Percentiles rank a stretch among this genome's conserved stretches.
phyloP scores from a whole-genome alignment of 495 filamentous ascomycete species.

The Parmelia sp. region DNA sequence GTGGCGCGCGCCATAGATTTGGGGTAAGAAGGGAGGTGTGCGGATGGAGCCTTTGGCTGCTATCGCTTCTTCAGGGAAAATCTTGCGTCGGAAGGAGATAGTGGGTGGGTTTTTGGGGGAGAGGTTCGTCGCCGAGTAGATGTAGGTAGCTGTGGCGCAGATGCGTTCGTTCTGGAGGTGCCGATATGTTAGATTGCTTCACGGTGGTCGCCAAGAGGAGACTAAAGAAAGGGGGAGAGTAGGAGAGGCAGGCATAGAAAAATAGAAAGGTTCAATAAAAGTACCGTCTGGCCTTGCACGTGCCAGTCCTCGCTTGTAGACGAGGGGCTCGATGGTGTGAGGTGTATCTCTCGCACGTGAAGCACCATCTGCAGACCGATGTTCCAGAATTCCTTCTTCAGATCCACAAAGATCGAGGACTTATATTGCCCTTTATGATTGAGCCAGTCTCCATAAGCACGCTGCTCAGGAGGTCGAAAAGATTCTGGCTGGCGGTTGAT shows the following conservation, averaged over 20 bases:
- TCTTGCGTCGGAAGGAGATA: conserved; percentile 29
- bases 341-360: conserved; percentile 33
- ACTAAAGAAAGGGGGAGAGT: too few species aligned
- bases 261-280: too few species aligned
- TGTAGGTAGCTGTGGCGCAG: conserved; percentile 31
- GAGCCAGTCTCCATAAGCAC: conserved; percentile 13
- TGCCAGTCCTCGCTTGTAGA: conserved; percentile 31
- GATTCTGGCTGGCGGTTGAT: conserved; percentile 29
- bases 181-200: too few species aligned
- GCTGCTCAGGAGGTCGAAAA: conserved; percentile 15
- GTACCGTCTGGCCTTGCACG: conserved; percentile 35
- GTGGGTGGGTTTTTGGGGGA: too few species aligned
- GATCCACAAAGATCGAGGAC: conserved; percentile 27
- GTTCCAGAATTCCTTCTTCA: conserved; percentile 37
- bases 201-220: too few species aligned
- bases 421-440: conserved; percentile 27
- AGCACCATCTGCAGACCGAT: conserved; percentile 38
- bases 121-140: conserved; percentile 4
- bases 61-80: conserved; percentile 23
- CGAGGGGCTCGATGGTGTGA: conserved; percentile 30
- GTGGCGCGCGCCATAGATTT: conserved; percentile 32
- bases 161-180: conserved; percentile 37
- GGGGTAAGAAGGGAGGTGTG: conserved; percentile 31
- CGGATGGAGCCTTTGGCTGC: conserved; percentile 30
- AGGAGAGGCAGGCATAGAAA: too few species aligned